phyloP scores from a whole-genome alignment of 495 filamentous ascomycete genomes.

The Talaromyces stipitatus region DNA sequence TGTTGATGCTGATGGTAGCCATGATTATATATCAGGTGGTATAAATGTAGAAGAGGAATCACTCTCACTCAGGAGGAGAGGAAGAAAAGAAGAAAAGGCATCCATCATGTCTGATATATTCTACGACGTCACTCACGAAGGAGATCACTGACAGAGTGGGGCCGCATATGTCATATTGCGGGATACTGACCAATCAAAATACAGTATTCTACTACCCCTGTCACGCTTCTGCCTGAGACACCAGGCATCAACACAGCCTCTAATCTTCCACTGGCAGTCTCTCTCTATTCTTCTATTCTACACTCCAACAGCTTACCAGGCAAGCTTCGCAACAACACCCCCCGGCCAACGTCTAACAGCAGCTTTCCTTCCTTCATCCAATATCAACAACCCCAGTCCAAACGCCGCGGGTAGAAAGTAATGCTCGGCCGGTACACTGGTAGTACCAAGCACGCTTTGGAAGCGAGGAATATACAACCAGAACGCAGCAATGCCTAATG shows the following conservation, averaged over 20 bases:
- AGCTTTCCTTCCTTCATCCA: conserved; percentile 44
- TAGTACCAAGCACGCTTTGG: conserved; percentile 39
- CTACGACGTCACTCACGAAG: conserved; percentile 1
- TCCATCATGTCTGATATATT: neutral
- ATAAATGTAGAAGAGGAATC: neutral
- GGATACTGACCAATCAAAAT: neutral
- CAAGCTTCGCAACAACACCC: conserved; percentile 30
- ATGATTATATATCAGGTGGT: conserved; percentile 11
- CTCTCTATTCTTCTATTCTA: neutral
- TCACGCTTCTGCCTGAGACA: neutral
- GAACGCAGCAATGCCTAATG: conserved; percentile 42
- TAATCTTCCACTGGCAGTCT: no score
- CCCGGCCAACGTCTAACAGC: conserved; percentile 36
- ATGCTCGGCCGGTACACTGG: conserved; percentile 39
- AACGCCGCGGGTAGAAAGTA: conserved; percentile 44
- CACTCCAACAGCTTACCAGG: conserved; percentile 35
- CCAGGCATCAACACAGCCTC: neutral
- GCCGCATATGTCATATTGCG: neutral
- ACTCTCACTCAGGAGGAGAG: neutral
- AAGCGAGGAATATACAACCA: conserved; percentile 44
- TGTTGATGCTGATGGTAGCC: conserved; percentile 34
- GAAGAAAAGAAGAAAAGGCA: neutral
- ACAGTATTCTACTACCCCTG: neutral
- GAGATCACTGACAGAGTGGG: neutral
- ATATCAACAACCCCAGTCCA: conserved; percentile 38